A percentile compares a stretch with the other conserved stretches of the same genome.
phyloP scores from a whole-genome alignment of 345 rosid genomes.

The Geranium brycei region DNA sequence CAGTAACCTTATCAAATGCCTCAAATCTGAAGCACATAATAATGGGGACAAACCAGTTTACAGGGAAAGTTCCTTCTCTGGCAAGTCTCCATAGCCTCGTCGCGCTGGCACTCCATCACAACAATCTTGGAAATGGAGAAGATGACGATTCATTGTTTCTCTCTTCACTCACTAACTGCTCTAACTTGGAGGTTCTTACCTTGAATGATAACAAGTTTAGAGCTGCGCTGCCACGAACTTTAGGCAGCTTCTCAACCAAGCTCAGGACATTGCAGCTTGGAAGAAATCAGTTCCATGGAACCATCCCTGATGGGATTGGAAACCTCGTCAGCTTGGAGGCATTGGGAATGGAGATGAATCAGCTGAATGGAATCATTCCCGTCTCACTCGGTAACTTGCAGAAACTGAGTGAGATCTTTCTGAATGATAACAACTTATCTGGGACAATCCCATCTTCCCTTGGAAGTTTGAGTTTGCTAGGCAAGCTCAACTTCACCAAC shows the following conservation, averaged over 20 bases:
- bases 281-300: not conserved
- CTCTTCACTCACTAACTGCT: conserved; percentile 2
- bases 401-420: conserved; percentile 3
- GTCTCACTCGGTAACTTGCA: conserved; percentile 5
- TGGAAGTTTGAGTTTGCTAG: conserved; percentile 5
- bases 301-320: not conserved
- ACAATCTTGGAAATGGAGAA: conserved; percentile 4
- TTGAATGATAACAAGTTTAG: not conserved
- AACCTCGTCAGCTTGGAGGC: not conserved
- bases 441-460: conserved; percentile 6
- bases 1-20: conserved; percentile 8
- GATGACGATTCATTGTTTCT: not conserved
- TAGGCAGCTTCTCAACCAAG: no score
- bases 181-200: not conserved
- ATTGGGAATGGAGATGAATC: not conserved
- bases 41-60: conserved; percentile 6
- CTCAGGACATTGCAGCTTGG: not conserved
- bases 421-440: conserved; percentile 1
- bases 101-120: not conserved
- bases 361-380: conserved; percentile 7
- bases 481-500: not conserved
- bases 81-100: conserved; percentile 3
- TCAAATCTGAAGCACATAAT: not conserved
- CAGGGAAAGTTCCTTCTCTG: conserved; percentile 12
- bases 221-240: no score